phyloP scores from a whole-genome alignment of 768 basidiomycete species.

The Trametes punicea region DNA sequence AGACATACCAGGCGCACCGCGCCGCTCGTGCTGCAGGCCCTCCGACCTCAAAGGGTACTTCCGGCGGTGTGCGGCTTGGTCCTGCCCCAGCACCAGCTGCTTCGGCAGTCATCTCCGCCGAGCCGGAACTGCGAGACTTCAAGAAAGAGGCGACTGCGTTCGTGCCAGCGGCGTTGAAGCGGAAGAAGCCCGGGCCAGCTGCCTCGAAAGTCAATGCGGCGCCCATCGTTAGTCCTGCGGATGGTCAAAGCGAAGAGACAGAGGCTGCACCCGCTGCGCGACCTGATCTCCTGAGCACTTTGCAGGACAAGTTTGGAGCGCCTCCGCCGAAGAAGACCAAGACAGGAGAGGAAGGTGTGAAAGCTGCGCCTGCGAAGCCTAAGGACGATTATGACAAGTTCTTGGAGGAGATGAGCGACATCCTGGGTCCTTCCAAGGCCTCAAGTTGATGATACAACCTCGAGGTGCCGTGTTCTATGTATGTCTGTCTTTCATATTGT shows the following conservation, averaged over 20 bases:
- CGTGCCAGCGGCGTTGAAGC: slow-evolving; percentile 77
- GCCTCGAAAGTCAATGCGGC: slow-evolving; percentile 58
- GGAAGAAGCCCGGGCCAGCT: slow-evolving; percentile 51
- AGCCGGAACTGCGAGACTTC: slow-evolving; percentile 84
- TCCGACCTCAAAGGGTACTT: slow-evolving; percentile 30
- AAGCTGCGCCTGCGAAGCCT: slow-evolving; percentile 36
- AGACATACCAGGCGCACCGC: slow-evolving; percentile 76
- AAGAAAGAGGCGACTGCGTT: slow-evolving; percentile 95
- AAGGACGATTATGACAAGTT: slow-evolving; percentile 77
- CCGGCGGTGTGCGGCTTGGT: slow-evolving; percentile 21
- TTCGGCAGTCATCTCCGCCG: slow-evolving; percentile 76
- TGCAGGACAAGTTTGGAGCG: slow-evolving; percentile 49
- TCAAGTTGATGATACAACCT: not conserved
- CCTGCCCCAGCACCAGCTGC: slow-evolving; percentile 37
- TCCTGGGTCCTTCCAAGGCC: slow-evolving; percentile 34
- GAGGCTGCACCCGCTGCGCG: slow-evolving; percentile 38
- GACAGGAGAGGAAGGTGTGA: slow-evolving; percentile 19
- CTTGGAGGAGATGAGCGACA: slow-evolving; percentile 71
- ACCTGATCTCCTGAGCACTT: slow-evolving; percentile 62
- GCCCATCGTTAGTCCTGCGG: slow-evolving; percentile 43
- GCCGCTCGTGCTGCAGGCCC: slow-evolving; percentile 36
- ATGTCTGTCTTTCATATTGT: too few species aligned
- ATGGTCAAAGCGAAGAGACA: slow-evolving; percentile 32
- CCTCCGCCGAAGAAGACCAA: slow-evolving; percentile 19
- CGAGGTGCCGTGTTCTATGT: not conserved